These are phyloP conservation scores for Penicillium psychrofluorescens DNA, from an alignment of 495 filamentous ascomycete genomes.

Conservation along the genomic window DNA sequence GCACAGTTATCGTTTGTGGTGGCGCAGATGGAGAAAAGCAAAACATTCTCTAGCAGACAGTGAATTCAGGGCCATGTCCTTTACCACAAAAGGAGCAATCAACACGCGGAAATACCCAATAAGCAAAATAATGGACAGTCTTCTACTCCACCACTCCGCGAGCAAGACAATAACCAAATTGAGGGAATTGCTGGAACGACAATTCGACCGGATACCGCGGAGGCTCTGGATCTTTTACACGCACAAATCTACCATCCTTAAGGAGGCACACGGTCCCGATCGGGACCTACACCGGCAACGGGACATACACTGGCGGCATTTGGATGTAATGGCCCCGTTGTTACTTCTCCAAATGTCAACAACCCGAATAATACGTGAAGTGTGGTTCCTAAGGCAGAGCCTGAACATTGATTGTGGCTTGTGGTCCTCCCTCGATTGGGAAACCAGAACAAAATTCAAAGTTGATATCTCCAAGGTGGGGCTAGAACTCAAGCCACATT, in stretches of 20 bases:
- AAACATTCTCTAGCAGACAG: too few species aligned
- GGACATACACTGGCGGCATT: conserved; percentile 20
- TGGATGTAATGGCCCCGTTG: conserved; percentile 24
- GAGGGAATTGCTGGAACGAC: too few species aligned
- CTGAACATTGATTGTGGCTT: conserved; percentile 6
- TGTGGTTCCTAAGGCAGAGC: conserved; percentile 4
- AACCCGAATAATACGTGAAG: conserved; percentile 4
- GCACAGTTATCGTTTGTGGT: background rate
- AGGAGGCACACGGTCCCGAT: conserved; percentile 2
- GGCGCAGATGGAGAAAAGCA: background rate
- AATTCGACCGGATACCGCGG: too few species aligned
- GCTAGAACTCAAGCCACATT: background rate
- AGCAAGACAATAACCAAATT: too few species aligned
- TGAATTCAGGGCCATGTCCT: too few species aligned
- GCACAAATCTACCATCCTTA: too few species aligned
- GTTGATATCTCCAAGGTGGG: background rate
- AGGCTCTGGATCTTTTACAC: too few species aligned
- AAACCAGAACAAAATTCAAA: background rate
- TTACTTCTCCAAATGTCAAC: background rate
- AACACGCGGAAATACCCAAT: too few species aligned
- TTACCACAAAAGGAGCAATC: too few species aligned
- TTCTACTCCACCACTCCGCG: too few species aligned
- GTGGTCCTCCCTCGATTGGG: conserved; percentile 1
- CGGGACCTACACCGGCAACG: background rate
- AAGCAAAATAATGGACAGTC: too few species aligned